Conservation (phyloP, 2,329 filamentous ascomycete species). For the Rachicladosporium sp. region DNA sequence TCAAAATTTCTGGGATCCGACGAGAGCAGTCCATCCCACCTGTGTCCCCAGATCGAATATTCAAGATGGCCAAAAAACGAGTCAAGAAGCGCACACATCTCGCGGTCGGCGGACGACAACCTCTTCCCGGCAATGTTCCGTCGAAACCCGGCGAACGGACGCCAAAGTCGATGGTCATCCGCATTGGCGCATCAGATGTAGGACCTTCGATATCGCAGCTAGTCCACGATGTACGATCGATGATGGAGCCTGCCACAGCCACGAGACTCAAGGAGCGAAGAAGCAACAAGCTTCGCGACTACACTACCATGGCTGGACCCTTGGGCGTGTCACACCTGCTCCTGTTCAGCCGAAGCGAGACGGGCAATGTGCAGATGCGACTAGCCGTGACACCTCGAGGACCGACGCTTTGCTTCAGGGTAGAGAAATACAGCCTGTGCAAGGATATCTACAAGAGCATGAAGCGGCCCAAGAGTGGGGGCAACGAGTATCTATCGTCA, state of each 20-base stretch:
- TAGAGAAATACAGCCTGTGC: conserved; percentile 87
- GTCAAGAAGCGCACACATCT: conserved; percentile 84
- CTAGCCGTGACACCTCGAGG: conserved; percentile 79
- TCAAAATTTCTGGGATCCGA: too few relatives aligned
- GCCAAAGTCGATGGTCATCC: conserved; percentile 97
- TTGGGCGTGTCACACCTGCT: conserved; percentile 86
- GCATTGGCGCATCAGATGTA: conserved; percentile 87
- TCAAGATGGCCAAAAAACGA: conserved; percentile 62
- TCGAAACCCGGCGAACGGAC: conserved; percentile 47
- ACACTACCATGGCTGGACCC: conserved; percentile 88
- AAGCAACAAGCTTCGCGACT: conserved; percentile 80
- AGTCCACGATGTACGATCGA: conserved; percentile 75
- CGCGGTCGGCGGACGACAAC: conserved; percentile 49
- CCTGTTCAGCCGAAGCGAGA: conserved; percentile 79
- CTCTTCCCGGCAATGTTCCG: conserved; percentile 38
- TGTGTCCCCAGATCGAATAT: too few relatives aligned
- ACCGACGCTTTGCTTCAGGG: conserved; percentile 84
- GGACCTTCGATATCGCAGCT: conserved; percentile 84
- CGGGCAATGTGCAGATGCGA: conserved; percentile 84
- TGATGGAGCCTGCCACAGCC: conserved; percentile 95
- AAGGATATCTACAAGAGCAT: conserved; percentile 80
- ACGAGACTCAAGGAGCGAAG: conserved; percentile 78
- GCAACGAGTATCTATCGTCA: conserved; percentile 64
- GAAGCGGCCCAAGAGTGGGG: conserved; percentile 68
- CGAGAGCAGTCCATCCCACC: too few relatives aligned